Conservation (phyloP, 768 basidiomycete genomes). For the Leccinum variicolor region DNA sequence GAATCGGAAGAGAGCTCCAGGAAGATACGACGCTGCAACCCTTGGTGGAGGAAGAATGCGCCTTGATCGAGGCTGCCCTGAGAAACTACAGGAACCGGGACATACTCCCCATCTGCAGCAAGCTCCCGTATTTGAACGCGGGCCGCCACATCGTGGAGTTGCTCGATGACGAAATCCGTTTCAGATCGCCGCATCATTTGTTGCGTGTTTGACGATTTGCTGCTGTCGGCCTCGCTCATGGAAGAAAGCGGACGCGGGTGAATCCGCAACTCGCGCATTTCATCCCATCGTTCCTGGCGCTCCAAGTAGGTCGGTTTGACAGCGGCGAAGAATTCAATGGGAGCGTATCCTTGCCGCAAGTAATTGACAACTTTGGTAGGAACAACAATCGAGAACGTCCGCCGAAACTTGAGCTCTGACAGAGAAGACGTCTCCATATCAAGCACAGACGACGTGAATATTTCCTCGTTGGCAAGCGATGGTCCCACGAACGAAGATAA, state of each 20-base stretch:
- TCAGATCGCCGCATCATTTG: constrained; percentile 91
- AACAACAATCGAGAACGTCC: constrained; percentile 75
- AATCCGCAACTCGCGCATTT: constrained; percentile 75
- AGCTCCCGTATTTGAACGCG: constrained; percentile 87
- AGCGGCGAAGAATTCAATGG: constrained; percentile 88
- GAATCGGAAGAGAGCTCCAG: constrained; percentile 83
- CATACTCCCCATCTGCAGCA: constrained; percentile 78
- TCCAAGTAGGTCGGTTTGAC: constrained; percentile 81
- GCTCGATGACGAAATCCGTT: constrained; percentile 84
- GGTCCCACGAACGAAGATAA: constrained; percentile 84
- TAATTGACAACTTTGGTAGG: constrained; percentile 71
- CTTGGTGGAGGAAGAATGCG: constrained; percentile 87
- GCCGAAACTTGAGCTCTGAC: constrained; percentile 80
- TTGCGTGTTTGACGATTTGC: constrained; percentile 43
- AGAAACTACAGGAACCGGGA: constrained; percentile 78
- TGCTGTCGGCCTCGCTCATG: constrained; percentile 32
- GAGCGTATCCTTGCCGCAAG: constrained; percentile 73
- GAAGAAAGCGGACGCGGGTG: constrained; percentile 36
- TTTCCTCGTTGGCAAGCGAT: constrained; percentile 68
- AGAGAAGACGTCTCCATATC: constrained; percentile 70
- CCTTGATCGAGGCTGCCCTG: constrained; percentile 76
- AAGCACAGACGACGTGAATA: constrained; percentile 70
- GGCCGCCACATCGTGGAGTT: constrained; percentile 87
- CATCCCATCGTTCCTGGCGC: constrained; percentile 91
- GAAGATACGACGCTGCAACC: constrained; percentile 80